Conservation (phyloP, 2,329 filamentous ascomycete genomes). For the Dactylellina parvicollis region DNA sequence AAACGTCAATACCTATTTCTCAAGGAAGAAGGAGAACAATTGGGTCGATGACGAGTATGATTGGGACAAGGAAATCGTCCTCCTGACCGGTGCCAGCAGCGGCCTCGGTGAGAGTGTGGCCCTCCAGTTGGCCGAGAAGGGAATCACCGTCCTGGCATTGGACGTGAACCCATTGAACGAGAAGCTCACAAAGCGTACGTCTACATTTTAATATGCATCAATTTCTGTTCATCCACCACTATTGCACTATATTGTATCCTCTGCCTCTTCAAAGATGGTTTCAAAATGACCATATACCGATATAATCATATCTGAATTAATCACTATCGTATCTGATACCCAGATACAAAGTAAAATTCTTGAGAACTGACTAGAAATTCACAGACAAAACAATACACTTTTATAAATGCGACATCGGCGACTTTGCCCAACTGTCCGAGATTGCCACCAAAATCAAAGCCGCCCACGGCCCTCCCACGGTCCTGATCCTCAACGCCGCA, state of each 20-base stretch:
- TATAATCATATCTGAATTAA: too few relatives aligned
- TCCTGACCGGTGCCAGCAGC: constrained; percentile 42
- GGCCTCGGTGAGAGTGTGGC: constrained; percentile 41
- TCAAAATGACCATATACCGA: too few relatives aligned
- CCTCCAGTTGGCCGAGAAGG: constrained; percentile 28
- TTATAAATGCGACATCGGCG: constrained; percentile 42
- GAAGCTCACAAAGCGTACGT: constrained; percentile 18
- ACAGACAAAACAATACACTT: constrained; percentile 37
- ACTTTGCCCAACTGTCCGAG: constrained; percentile 14
- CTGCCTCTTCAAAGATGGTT: too few relatives aligned
- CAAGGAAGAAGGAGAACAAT: constrained; percentile 40
- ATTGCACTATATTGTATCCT: background rate
- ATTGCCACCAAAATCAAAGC: constrained; percentile 59
- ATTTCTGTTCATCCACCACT: background rate
- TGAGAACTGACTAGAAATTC: background rate
- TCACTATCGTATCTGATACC: too few relatives aligned
- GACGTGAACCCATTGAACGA: constrained; percentile 29
- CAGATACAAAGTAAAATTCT: too few relatives aligned
- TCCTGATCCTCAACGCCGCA: constrained; percentile 62
- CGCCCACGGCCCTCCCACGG: constrained; percentile 60
- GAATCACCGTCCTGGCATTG: constrained; percentile 30
- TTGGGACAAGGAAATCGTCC: constrained; percentile 43
- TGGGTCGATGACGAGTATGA: constrained; percentile 49
- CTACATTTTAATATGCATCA: background rate
- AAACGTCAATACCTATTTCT: constrained; percentile 35